Percentiles rank a stretch among this genome's conserved stretches.
phyloP scores from a whole-genome alignment of 148 eudicot genomes.

The Vaccinium myrtillus region DNA sequence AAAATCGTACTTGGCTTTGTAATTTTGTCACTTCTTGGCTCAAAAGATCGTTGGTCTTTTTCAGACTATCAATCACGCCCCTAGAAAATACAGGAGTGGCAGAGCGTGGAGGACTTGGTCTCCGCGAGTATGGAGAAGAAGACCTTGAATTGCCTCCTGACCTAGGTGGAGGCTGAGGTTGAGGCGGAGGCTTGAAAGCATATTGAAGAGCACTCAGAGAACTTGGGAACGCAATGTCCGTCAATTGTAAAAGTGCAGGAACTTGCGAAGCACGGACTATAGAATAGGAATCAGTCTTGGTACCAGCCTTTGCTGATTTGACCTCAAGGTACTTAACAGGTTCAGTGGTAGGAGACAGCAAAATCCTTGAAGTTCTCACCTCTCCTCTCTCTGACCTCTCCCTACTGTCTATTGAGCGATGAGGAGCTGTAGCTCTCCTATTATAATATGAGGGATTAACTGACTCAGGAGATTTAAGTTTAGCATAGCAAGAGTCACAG shows the following conservation, averaged over 20 bases:
- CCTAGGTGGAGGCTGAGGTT: conserved; percentile 24
- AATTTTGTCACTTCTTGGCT: conserved; percentile 79
- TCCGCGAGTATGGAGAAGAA: conserved; percentile 62
- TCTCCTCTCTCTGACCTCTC: conserved; percentile 41
- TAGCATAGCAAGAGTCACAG: conserved; percentile 67
- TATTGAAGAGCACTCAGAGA: conserved; percentile 64
- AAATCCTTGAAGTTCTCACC: conserved; percentile 43
- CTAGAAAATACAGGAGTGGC: conserved; percentile 62
- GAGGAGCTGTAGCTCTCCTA: conserved; percentile 42
- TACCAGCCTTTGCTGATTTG: conserved; percentile 45
- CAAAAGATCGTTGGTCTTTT: conserved; percentile 69
- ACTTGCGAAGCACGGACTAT: conserved; percentile 75
- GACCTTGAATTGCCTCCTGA: conserved; percentile 44
- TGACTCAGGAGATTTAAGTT: conserved; percentile 46
- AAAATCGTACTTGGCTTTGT: conserved; percentile 57
- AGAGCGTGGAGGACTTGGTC: conserved; percentile 72
- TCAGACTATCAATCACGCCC: conserved; percentile 75
- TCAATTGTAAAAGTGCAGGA: conserved; percentile 58
- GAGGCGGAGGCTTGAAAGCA: conserved; percentile 55
- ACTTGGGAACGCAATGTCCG: conserved; percentile 73
- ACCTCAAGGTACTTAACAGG: conserved; percentile 79
- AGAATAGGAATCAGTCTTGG: conserved; percentile 40
- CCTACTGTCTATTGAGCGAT: conserved; percentile 41
- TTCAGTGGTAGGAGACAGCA: conserved; percentile 48
- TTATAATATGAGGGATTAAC: conserved; percentile 28